These are phyloP conservation scores for Coemansia sp. DNA, from an alignment of 192 early-diverging fungal genomes.

Conservation along the genomic window DNA sequence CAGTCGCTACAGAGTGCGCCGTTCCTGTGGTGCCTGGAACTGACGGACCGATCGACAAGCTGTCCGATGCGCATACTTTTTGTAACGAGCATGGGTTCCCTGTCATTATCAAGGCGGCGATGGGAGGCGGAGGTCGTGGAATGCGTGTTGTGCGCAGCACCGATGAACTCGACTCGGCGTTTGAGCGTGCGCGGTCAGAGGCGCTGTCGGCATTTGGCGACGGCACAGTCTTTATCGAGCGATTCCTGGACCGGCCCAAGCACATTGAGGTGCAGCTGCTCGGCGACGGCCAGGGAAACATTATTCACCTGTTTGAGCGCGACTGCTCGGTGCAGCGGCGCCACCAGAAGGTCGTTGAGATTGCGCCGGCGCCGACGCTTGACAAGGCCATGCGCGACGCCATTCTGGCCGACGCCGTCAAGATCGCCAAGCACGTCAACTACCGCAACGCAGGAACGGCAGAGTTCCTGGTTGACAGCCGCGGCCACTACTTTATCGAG, in stretches of 20 bases:
- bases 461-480: slow-evolving; percentile 90
- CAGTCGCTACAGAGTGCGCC: slow-evolving; percentile 73
- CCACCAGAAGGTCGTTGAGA: slow-evolving; percentile 96
- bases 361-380: slow-evolving; percentile 81
- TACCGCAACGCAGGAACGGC: slow-evolving; percentile 97
- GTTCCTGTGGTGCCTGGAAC: slow-evolving; percentile 94
- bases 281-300: slow-evolving; percentile 80
- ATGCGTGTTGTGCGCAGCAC: slow-evolving; percentile 90
- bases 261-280: slow-evolving; percentile 98
- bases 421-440: slow-evolving; percentile 80
- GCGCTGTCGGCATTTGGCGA: slow-evolving; percentile 93
- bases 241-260: slow-evolving; percentile 85
- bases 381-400: slow-evolving; percentile 64
- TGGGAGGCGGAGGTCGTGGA: slow-evolving; percentile 94
- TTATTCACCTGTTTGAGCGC: slow-evolving; percentile 89
- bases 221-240: slow-evolving; percentile 92
- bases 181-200: slow-evolving; percentile 84
- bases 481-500: slow-evolving; percentile 97
- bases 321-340: slow-evolving; percentile 98
- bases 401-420: slow-evolving; percentile 88
- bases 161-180: slow-evolving; percentile 70
- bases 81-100: slow-evolving; percentile 84
- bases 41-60: slow-evolving; percentile 74
- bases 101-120: slow-evolving; percentile 95
- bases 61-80: slow-evolving; percentile 68